These are phyloP conservation scores for Herpotrichia juniperi DNA, from an alignment of 2,329 filamentous ascomycete genomes.

Conservation along the genomic window DNA sequence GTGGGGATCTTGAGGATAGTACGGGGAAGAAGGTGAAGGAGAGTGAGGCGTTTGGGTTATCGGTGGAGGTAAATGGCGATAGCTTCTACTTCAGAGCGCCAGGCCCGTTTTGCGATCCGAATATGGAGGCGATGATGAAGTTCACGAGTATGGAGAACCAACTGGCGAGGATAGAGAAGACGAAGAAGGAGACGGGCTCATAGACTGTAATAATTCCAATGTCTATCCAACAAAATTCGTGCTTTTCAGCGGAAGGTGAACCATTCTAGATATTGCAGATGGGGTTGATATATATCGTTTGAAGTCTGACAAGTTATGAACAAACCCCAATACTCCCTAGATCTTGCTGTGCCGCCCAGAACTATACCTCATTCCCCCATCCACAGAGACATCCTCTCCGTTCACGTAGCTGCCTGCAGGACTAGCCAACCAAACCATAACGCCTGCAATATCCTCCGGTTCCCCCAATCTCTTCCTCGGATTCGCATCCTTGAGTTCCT, in stretches of 20 bases:
- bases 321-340: conserved; percentile 8
- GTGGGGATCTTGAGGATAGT: conserved; percentile 32
- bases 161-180: conserved; percentile 30
- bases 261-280: too few species aligned
- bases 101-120: conserved; percentile 25
- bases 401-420: conserved; percentile 38
- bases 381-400: conserved; percentile 39
- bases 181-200: conserved; percentile 14
- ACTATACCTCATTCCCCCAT: conserved; percentile 36
- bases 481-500: conserved; percentile 45
- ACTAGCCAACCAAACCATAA: conserved; percentile 43
- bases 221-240: too few species aligned
- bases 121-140: conserved; percentile 38
- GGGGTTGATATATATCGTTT: neutral
- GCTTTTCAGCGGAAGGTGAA: too few species aligned
- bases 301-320: neutral
- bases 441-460: conserved; percentile 45
- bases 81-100: conserved; percentile 35
- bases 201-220: neutral
- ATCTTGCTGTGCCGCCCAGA: conserved; percentile 35
- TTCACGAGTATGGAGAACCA: conserved; percentile 35
- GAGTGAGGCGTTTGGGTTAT: conserved; percentile 29
- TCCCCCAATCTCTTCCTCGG: conserved; percentile 40
- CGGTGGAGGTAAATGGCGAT: conserved; percentile 35
- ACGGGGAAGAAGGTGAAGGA: conserved; percentile 25